Evolutionary conservation across 75 land plant genomes (phyloP).

Genomic region (Cunninghamia lanceolata): DNA sequence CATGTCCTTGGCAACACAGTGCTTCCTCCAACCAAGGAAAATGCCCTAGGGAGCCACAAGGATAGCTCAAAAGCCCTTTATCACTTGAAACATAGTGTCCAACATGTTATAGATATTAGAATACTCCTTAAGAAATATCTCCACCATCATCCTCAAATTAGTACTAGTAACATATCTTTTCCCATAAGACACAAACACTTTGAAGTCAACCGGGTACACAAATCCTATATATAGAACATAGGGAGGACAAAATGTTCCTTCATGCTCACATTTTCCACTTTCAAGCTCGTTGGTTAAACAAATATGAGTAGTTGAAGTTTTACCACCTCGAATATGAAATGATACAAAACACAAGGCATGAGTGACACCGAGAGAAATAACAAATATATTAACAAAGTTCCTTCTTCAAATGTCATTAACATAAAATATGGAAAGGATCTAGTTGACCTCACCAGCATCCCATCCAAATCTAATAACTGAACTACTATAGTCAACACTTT

Average conservation of each 20-base stretch:
- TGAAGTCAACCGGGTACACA: conserved; percentile 34
- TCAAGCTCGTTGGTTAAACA: not conserved
- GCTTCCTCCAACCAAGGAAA: conserved; percentile 36
- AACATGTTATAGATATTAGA: conserved; percentile 31
- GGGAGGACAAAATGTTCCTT: conserved; percentile 37
- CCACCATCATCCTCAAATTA: conserved; percentile 61
- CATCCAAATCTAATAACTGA: conserved; percentile 20
- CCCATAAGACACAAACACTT: conserved; percentile 23
- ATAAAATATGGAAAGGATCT: conserved; percentile 50
- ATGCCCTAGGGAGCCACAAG: conserved; percentile 27
- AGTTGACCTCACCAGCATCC: conserved; percentile 21
- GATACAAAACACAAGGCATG: not conserved
- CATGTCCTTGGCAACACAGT: conserved; percentile 34
- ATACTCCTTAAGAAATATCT: conserved; percentile 52
- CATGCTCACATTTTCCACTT: not conserved
- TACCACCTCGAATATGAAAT: not conserved
- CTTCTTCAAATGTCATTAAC: conserved; percentile 58
- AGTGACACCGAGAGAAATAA: conserved; percentile 8
- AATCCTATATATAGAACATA: conserved; percentile 70
- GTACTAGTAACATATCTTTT: conserved; percentile 39
- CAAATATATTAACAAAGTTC: conserved; percentile 3
- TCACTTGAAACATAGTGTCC: conserved; percentile 50
- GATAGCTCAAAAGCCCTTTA: conserved; percentile 42
- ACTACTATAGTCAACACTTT: too few relatives aligned
- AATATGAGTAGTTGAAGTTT: not conserved